Conservation (phyloP, 306 rosid species). For the Rubus idaeus region DNA sequence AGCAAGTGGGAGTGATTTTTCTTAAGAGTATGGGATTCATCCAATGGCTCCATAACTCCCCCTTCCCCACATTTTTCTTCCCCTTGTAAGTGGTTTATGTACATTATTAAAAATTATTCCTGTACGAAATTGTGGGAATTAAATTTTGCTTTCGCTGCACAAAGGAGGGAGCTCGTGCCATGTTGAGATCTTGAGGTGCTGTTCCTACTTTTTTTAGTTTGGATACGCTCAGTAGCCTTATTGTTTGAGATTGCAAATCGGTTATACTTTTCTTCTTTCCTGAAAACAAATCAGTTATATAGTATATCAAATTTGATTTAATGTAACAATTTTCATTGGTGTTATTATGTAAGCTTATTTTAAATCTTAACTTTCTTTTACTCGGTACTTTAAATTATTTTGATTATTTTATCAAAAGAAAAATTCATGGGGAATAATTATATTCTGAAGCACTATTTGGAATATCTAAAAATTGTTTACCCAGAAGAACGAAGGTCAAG, state of each 20-base stretch:
- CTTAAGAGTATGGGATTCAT: conserved; percentile 31
- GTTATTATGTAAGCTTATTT: conserved; percentile 7
- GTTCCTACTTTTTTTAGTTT: conserved; percentile 29
- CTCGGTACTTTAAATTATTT: neutral
- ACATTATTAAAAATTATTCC: conserved; percentile 59
- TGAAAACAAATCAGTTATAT: conserved; percentile 32
- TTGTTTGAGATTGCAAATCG: conserved; percentile 32
- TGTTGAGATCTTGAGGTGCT: conserved; percentile 49
- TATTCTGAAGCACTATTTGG: too few relatives aligned
- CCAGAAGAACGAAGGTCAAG: too few relatives aligned
- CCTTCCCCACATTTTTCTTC: conserved; percentile 15
- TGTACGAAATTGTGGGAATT: conserved; percentile 54
- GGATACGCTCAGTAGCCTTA: conserved; percentile 34
- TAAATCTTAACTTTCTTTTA: neutral
- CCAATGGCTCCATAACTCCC: conserved; percentile 42
- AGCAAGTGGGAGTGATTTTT: conserved; percentile 42
- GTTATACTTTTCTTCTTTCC: conserved; percentile 15
- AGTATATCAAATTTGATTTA: conserved; percentile 40
- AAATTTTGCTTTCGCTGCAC: conserved; percentile 60
- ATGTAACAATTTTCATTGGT: conserved; percentile 38
- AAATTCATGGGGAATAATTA: neutral
- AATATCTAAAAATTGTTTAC: too few relatives aligned
- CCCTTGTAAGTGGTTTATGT: conserved; percentile 54
- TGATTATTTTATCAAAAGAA: neutral
- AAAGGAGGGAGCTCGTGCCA: conserved; percentile 44